Percentiles rank a stretch among this genome's conserved stretches.
Conservation (phyloP, 2,329 filamentous ascomycete genomes). For the Alternaria solani region DNA sequence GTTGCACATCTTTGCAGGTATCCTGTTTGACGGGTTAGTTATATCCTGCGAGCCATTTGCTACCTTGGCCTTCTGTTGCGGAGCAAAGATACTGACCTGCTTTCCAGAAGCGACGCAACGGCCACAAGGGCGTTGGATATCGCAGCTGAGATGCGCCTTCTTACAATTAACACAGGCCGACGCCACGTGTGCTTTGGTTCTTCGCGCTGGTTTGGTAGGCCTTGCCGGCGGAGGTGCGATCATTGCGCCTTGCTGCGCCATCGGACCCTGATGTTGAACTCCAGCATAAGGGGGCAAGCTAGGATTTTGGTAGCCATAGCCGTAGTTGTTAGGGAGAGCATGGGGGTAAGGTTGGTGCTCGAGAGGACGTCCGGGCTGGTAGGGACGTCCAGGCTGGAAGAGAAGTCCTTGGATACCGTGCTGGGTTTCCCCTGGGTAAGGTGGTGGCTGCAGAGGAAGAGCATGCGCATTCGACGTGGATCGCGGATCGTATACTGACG, state of each 20-base stretch:
- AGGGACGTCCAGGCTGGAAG: slow-evolving; percentile 31
- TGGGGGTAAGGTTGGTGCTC: slow-evolving; percentile 39
- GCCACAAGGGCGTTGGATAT: slow-evolving; percentile 77
- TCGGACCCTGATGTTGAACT: slow-evolving; percentile 38
- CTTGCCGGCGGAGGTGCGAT: slow-evolving; percentile 43
- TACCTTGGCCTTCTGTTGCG: background rate
- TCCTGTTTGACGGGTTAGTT: slow-evolving; percentile 60
- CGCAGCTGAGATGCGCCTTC: slow-evolving; percentile 75
- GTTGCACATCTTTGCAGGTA: slow-evolving; percentile 81
- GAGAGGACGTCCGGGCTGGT: slow-evolving; percentile 34
- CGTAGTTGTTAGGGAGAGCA: slow-evolving; percentile 37
- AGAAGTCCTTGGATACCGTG: slow-evolving; percentile 32
- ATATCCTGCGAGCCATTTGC: background rate
- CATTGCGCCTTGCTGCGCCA: slow-evolving; percentile 44
- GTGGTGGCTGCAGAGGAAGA: slow-evolving; percentile 34
- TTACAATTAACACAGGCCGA: slow-evolving; percentile 89
- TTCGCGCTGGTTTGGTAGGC: slow-evolving; percentile 47
- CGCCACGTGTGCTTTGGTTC: slow-evolving; percentile 80
- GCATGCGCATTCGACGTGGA: slow-evolving; percentile 28
- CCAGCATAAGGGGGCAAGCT: slow-evolving; percentile 37
- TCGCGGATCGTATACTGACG: slow-evolving; percentile 37
- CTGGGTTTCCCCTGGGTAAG: slow-evolving; percentile 44
- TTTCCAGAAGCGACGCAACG: slow-evolving; percentile 81
- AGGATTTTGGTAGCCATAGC: slow-evolving; percentile 39
- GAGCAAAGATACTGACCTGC: slow-evolving; percentile 54